Evolutionary conservation across 2,329 filamentous ascomycete species (phyloP).

Genomic region (Dothistroma pini): DNA sequence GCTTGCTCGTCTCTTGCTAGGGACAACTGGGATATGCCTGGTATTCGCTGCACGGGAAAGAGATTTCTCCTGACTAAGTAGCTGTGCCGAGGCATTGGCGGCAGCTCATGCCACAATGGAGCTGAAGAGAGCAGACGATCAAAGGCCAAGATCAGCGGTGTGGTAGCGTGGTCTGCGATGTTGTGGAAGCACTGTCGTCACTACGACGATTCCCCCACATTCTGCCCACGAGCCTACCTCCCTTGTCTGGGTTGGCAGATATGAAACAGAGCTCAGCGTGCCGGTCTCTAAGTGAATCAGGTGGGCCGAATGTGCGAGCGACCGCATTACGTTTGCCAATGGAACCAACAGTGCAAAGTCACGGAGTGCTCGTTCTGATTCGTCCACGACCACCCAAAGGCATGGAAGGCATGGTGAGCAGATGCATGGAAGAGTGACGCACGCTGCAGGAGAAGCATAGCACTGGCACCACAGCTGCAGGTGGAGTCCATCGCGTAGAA

Average conservation of each 20-base stretch:
- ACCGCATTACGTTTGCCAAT: background rate
- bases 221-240: background rate
- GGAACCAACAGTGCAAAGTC: background rate
- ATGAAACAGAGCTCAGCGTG: background rate
- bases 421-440: constrained; percentile 1
- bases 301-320: background rate
- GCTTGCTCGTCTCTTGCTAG: too few species aligned
- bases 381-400: background rate
- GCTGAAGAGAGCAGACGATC: background rate
- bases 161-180: background rate
- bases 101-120: background rate
- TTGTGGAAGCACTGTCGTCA: background rate
- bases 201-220: background rate
- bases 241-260: background rate
- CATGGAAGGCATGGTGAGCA: background rate
- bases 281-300: background rate
- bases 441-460: constrained; percentile 3
- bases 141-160: background rate
- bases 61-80: background rate
- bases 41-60: background rate
- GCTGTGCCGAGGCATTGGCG: background rate
- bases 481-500: background rate
- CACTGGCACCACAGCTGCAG: constrained; percentile 1
- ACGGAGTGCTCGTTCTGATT: background rate
- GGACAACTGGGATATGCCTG: background rate